Evolutionary conservation across 495 filamentous ascomycete species (phyloP).

Genomic region (Penicillium pulvis): DNA sequence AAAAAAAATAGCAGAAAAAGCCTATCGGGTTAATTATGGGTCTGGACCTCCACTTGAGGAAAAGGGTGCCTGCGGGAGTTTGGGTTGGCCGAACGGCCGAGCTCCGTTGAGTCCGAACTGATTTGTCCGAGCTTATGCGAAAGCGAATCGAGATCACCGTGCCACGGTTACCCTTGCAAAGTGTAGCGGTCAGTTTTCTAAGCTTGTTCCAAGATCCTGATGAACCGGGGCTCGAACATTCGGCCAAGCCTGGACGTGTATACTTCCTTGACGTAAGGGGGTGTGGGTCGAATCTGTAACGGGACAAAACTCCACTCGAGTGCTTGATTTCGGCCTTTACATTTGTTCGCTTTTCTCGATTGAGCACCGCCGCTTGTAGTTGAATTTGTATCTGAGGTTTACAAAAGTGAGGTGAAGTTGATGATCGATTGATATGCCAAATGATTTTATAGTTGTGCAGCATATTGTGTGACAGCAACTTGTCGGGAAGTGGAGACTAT

Average conservation of each 20-base stretch:
- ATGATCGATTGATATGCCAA: too few relatives aligned
- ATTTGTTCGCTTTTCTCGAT: not conserved
- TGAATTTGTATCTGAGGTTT: too few relatives aligned
- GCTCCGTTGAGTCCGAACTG: not conserved
- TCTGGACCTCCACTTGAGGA: not conserved
- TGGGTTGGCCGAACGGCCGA: constrained; percentile 16
- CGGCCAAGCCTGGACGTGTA: not conserved
- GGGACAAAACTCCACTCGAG: not conserved
- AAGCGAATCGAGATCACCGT: not conserved
- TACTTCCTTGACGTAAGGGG: not conserved
- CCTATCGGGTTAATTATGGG: constrained; percentile 10
- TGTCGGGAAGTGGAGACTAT: not conserved
- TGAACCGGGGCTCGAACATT: too few relatives aligned
- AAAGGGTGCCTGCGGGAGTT: constrained; percentile 8
- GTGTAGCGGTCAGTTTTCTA: not conserved
- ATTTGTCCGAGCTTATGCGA: not conserved
- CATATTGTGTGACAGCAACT: too few relatives aligned
- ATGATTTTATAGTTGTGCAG: too few relatives aligned
- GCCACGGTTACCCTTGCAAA: not conserved
- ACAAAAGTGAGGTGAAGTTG: too few relatives aligned
- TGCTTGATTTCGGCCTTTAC: not conserved
- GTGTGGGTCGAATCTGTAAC: not conserved
- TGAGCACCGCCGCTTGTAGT: too few relatives aligned
- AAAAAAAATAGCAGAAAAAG: constrained; percentile 1
- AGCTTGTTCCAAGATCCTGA: too few relatives aligned